A percentile compares a stretch with the other conserved stretches of the same genome.
Evolutionary conservation across 2,329 filamentous ascomycete genomes (phyloP).

Genomic region (Seiridium unicorne): DNA sequence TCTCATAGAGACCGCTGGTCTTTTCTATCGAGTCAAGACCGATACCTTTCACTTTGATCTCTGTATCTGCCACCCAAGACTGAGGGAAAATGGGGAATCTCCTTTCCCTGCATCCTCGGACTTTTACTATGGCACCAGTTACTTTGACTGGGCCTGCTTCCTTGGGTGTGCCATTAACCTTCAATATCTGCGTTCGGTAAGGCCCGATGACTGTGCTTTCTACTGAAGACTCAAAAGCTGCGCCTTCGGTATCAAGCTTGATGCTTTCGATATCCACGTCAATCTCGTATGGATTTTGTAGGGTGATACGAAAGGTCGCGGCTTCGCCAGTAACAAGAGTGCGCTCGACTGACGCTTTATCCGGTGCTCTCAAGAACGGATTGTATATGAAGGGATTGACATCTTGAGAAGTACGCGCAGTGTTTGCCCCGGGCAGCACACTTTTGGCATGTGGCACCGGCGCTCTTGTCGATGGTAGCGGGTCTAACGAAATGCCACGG

Average conservation of each 20-base stretch:
- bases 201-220: constrained; percentile 72
- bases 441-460: constrained; percentile 65
- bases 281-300: constrained; percentile 94
- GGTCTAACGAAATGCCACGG: constrained; percentile 70
- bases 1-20: constrained; percentile 11
- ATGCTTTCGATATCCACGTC: constrained; percentile 87
- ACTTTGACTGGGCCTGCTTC: constrained; percentile 68
- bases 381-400: constrained; percentile 93
- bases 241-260: constrained; percentile 70
- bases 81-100: constrained; percentile 80
- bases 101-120: constrained; percentile 78
- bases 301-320: constrained; percentile 74
- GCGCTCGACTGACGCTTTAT: constrained; percentile 59
- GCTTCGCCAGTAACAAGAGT: constrained; percentile 77
- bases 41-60: constrained; percentile 73
- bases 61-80: constrained; percentile 69
- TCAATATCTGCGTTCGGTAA: constrained; percentile 77
- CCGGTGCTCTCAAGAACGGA: constrained; percentile 73
- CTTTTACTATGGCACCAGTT: constrained; percentile 74
- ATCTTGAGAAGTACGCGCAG: constrained; percentile 54
- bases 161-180: constrained; percentile 67
- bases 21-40: constrained; percentile 61
- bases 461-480: constrained; percentile 55
- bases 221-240: constrained; percentile 65
- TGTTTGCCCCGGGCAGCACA: constrained; percentile 48